Conservation (phyloP, 192 early-diverging fungal genomes). For the Mortierella alpina region DNA sequence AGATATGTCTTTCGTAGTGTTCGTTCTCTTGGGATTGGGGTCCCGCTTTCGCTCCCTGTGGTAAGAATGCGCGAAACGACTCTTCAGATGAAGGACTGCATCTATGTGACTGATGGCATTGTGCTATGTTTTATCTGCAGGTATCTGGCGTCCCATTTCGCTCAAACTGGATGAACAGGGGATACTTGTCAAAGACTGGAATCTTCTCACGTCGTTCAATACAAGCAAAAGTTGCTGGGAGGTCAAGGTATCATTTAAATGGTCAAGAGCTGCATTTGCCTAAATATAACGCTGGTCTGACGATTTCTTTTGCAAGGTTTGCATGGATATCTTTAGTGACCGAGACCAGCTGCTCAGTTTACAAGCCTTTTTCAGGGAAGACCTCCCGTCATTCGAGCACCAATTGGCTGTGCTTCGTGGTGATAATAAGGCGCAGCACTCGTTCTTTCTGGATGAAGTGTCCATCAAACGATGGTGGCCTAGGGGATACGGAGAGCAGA, state of each 20-base stretch:
- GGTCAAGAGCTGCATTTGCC: background rate
- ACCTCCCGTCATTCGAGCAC: background rate
- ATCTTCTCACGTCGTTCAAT: background rate
- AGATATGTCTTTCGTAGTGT: slow-evolving; percentile 22
- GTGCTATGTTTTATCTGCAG: background rate
- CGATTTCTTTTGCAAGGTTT: background rate
- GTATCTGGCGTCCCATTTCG: slow-evolving; percentile 47
- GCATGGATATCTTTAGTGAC: background rate
- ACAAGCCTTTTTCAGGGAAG: background rate
- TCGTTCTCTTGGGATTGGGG: slow-evolving; percentile 54
- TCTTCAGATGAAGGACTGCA: too few relatives aligned
- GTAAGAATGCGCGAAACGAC: background rate
- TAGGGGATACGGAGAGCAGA: slow-evolving; percentile 21
- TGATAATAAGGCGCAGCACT: background rate
- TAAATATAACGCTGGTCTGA: background rate
- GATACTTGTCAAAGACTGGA: slow-evolving; percentile 13
- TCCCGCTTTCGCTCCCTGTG: slow-evolving; percentile 45
- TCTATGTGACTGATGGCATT: too few relatives aligned
- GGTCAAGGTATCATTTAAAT: slow-evolving; percentile 6
- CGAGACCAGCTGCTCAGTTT: background rate
- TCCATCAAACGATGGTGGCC: slow-evolving; percentile 30
- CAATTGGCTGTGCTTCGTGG: background rate
- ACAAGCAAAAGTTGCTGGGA: slow-evolving; percentile 2
- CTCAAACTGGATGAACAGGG: slow-evolving; percentile 15
- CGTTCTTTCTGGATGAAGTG: background rate